A percentile compares a stretch with the other conserved stretches of the same genome.
phyloP scores from a whole-genome alignment of 495 filamentous ascomycete genomes.

The Podospora fimiseda region DNA sequence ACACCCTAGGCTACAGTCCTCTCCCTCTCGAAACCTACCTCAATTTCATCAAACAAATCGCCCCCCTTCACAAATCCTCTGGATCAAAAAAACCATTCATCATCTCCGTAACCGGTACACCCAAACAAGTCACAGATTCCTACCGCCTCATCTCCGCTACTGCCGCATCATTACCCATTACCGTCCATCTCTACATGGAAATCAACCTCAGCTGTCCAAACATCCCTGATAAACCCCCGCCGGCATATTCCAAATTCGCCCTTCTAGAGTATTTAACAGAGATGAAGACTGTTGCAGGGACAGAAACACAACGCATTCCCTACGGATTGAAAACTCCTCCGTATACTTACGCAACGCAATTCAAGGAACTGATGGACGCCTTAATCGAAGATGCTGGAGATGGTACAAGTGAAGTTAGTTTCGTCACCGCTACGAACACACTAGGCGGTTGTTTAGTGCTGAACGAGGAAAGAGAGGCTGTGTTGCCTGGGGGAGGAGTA shows the following conservation, averaged over 20 bases:
- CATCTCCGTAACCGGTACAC: constrained; percentile 60
- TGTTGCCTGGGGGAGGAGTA: constrained; percentile 45
- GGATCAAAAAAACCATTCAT: constrained; percentile 44
- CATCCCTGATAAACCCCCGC: constrained; percentile 58
- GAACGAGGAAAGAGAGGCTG: constrained; percentile 11
- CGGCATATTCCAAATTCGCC: constrained; percentile 49
- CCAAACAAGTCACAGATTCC: constrained; percentile 41
- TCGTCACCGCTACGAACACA: constrained; percentile 67
- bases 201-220: constrained; percentile 72
- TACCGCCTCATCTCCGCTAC: constrained; percentile 30
- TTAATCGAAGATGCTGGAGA: constrained; percentile 29
- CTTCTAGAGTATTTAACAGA: constrained; percentile 44
- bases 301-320: constrained; percentile 16
- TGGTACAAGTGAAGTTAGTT: constrained; percentile 25
- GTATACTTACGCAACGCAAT: constrained; percentile 61
- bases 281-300: constrained; percentile 15
- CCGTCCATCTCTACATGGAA: constrained; percentile 51
- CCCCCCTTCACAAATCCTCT: not conserved
- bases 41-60: constrained; percentile 33
- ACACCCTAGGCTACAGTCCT: constrained; percentile 66
- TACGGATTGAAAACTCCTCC: constrained; percentile 66
- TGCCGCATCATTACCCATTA: not conserved
- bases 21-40: constrained; percentile 62
- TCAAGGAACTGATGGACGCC: constrained; percentile 43
- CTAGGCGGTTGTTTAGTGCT: constrained; percentile 60